These are phyloP conservation scores for Penicillium soppii DNA, from an alignment of 495 filamentous ascomycete genomes.

Conservation along the genomic window DNA sequence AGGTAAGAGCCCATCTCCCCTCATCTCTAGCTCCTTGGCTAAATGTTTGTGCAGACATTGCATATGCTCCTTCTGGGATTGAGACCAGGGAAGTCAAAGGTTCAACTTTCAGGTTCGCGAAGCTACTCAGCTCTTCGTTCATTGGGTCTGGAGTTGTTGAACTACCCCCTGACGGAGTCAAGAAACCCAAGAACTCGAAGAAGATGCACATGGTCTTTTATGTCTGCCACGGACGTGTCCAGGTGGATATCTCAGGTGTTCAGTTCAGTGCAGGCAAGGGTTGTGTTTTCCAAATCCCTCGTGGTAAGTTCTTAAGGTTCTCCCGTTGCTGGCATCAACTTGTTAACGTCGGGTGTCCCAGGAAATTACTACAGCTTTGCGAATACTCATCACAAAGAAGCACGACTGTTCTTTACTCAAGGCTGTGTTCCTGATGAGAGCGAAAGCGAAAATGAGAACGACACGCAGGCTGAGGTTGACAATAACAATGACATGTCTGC, in stretches of 20 bases:
- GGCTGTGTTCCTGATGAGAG: constrained; percentile 55
- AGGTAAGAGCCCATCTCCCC: constrained; percentile 35
- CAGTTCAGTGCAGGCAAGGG: constrained; percentile 80
- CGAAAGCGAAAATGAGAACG: constrained; percentile 14
- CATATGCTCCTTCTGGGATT: constrained; percentile 72
- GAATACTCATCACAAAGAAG: constrained; percentile 65
- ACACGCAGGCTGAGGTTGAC: background rate
- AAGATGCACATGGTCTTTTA: constrained; percentile 97
- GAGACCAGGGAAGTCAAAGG: constrained; percentile 71
- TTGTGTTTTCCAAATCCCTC: constrained; percentile 87
- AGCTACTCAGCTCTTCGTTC: constrained; percentile 78
- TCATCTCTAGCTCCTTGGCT: constrained; percentile 5
- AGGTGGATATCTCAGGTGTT: constrained; percentile 69
- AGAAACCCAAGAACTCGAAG: constrained; percentile 84
- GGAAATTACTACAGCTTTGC: constrained; percentile 83
- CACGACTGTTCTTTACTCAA: constrained; percentile 82
- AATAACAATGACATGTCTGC: constrained; percentile 10
- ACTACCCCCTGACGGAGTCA: constrained; percentile 74
- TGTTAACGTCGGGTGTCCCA: constrained; percentile 27
- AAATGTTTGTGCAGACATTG: constrained; percentile 54
- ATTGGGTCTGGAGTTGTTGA: constrained; percentile 89
- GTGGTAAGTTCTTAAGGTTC: constrained; percentile 62
- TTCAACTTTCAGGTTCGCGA: constrained; percentile 79
- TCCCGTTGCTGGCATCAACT: background rate
- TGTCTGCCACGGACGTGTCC: constrained; percentile 75